A percentile compares a stretch with the other conserved stretches of the same genome.
These are phyloP conservation scores for Excoecaria cochinchinensis DNA, from an alignment of 345 rosid genomes.

Conservation along the genomic window DNA sequence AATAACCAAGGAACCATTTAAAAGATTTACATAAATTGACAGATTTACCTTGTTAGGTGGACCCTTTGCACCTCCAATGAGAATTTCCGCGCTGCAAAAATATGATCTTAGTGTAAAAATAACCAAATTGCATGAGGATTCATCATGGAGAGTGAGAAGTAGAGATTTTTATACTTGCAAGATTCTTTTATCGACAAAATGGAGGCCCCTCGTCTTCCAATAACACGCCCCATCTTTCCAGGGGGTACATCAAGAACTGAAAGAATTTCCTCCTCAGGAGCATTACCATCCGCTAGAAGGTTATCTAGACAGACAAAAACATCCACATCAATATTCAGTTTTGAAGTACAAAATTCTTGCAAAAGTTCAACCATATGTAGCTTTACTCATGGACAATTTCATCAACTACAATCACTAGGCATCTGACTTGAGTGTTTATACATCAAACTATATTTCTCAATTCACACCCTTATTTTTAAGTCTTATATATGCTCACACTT, in stretches of 20 bases:
- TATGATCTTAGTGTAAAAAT: constrained; percentile 3
- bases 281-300: constrained; percentile 39
- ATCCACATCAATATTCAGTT: constrained; percentile 10
- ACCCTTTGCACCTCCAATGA: constrained; percentile 76
- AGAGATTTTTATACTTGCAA: constrained; percentile 57
- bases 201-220: constrained; percentile 82
- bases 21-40: background rate
- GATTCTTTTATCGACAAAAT: constrained; percentile 77
- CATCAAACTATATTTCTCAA: background rate
- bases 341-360: background rate
- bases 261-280: constrained; percentile 72
- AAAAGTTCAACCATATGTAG: background rate
- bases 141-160: background rate
- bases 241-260: constrained; percentile 82
- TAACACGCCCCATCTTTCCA: constrained; percentile 88
- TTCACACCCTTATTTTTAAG: background rate
- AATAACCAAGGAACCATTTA: background rate
- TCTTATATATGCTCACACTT: background rate
- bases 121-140: background rate
- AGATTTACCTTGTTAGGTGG: constrained; percentile 88
- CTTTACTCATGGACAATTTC: too few relatives aligned
- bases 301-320: constrained; percentile 42
- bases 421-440: background rate
- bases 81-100: constrained; percentile 75
- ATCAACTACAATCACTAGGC: background rate